A percentile compares a stretch with the other conserved stretches of the same genome.
phyloP scores from a whole-genome alignment of 768 basidiomycete species.

The Imleria badia region DNA sequence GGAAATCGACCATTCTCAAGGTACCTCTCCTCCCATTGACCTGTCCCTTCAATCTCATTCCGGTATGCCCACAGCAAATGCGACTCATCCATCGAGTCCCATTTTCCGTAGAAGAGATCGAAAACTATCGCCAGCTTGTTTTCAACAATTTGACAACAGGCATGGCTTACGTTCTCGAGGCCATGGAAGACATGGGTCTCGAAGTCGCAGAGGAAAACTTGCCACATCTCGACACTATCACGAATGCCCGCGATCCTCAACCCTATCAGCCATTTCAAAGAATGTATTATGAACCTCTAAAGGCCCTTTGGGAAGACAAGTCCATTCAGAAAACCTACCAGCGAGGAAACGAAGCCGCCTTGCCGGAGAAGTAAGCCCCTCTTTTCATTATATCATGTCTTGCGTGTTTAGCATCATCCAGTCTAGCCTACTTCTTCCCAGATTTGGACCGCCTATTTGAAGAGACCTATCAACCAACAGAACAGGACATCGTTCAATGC shows the following conservation, averaged over 20 bases:
- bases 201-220: slow-evolving; percentile 63
- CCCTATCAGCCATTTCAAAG: slow-evolving; percentile 81
- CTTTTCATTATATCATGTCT: not conserved
- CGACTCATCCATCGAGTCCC: slow-evolving; percentile 88
- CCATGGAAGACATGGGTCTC: slow-evolving; percentile 88
- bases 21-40: slow-evolving; percentile 34
- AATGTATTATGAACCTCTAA: slow-evolving; percentile 64
- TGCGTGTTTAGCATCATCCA: slow-evolving; percentile 26
- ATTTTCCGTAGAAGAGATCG: slow-evolving; percentile 79
- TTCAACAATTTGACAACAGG: slow-evolving; percentile 92
- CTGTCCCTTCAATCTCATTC: not conserved
- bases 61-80: slow-evolving; percentile 71
- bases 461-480: slow-evolving; percentile 66
- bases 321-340: slow-evolving; percentile 74
- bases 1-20: slow-evolving; percentile 91
- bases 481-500: slow-evolving; percentile 87
- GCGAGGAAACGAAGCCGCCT: slow-evolving; percentile 85
- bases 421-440: slow-evolving; percentile 74
- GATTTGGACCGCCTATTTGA: slow-evolving; percentile 79
- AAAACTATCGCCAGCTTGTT: slow-evolving; percentile 86
- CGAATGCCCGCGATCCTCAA: slow-evolving; percentile 65
- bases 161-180: slow-evolving; percentile 77
- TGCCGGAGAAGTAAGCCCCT: slow-evolving; percentile 81
- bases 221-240: slow-evolving; percentile 59
- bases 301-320: slow-evolving; percentile 72